A percentile compares a stretch with the other conserved stretches of the same genome.
These are phyloP conservation scores for Psilocybe cubensis DNA, from an alignment of 768 basidiomycete species.

Conservation along the genomic window DNA sequence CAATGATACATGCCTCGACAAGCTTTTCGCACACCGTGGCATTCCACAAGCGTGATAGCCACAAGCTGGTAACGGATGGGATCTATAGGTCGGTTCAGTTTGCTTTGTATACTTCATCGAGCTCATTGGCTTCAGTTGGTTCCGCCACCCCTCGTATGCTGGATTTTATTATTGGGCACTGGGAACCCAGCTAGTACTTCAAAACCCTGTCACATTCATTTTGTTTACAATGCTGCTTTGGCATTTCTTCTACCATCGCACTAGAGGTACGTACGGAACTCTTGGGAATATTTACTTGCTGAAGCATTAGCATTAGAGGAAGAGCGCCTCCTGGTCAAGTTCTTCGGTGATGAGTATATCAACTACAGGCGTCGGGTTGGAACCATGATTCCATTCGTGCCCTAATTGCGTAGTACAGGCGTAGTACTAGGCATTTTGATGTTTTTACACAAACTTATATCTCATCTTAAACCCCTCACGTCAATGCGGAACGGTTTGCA, in stretches of 20 bases:
- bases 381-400: constrained; percentile 88
- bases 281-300: neutral
- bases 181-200: constrained; percentile 89
- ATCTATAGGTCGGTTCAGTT: constrained; percentile 68
- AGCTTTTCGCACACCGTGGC: constrained; percentile 94
- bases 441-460: neutral
- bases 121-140: constrained; percentile 53
- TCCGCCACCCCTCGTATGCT: constrained; percentile 94
- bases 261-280: constrained; percentile 61
- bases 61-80: constrained; percentile 85
- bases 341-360: constrained; percentile 90
- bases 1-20: constrained; percentile 96
- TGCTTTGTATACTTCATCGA: constrained; percentile 22
- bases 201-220: constrained; percentile 78
- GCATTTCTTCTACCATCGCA: constrained; percentile 86
- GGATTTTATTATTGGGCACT: constrained; percentile 99
- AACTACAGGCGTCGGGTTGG: constrained; percentile 76
- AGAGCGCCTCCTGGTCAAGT: constrained; percentile 75
- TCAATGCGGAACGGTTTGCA: too few relatives aligned
- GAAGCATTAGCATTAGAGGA: constrained; percentile 58
- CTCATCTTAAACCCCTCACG: too few relatives aligned
- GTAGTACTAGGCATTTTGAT: constrained; percentile 1
- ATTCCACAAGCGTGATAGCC: constrained; percentile 69
- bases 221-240: constrained; percentile 73
- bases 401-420: constrained; percentile 35